These are phyloP conservation scores for Backusella morwellensis DNA, from an alignment of 192 early-diverging fungal species.

Conservation along the genomic window DNA sequence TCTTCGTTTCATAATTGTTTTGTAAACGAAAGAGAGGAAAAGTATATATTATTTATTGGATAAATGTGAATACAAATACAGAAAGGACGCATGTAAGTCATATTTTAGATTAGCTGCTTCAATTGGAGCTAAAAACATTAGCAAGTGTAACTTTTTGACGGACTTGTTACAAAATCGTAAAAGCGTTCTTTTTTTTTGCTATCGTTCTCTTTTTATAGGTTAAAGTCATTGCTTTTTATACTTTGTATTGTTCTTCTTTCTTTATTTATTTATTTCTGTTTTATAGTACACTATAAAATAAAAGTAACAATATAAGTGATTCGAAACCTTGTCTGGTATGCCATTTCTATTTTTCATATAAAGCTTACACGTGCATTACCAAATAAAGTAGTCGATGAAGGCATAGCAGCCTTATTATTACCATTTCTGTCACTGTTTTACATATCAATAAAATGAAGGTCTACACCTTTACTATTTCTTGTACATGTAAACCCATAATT, in stretches of 20 bases:
- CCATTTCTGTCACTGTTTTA: neutral
- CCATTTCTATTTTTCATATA: neutral
- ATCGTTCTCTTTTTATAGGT: neutral
- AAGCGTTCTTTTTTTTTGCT: neutral
- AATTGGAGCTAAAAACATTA: constrained; percentile 9
- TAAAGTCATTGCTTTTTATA: neutral
- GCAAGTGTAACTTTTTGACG: constrained; percentile 1
- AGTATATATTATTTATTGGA: neutral
- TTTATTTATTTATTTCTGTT: neutral
- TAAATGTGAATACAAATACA: neutral
- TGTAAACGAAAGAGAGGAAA: neutral
- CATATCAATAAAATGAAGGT: neutral
- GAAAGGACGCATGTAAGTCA: neutral
- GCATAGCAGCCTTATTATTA: neutral
- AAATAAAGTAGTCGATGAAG: neutral
- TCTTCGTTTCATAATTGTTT: neutral
- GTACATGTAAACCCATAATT: neutral
- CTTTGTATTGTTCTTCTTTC: neutral
- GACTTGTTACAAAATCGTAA: neutral
- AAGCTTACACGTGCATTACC: neutral
- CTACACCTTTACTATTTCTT: too few species aligned
- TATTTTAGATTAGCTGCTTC: neutral
- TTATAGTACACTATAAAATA: neutral
- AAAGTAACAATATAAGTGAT: neutral
- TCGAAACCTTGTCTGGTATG: neutral